Evolutionary conservation across 495 filamentous ascomycete genomes (phyloP).

Genomic region (Platismatia glauca): DNA sequence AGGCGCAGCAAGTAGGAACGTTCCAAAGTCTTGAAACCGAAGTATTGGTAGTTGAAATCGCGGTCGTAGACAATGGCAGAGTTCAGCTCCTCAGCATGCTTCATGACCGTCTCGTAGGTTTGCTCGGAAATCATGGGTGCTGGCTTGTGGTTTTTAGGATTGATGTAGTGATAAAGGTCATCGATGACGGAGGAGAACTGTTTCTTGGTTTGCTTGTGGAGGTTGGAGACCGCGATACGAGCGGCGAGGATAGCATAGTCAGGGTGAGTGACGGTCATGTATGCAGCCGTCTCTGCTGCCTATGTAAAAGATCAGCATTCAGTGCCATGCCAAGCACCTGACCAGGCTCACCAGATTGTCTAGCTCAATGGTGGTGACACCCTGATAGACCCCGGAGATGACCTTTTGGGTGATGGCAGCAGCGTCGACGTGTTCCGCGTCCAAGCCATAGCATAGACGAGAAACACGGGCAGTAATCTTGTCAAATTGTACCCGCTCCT

Average conservation of each 20-base stretch:
- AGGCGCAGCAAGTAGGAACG: slow-evolving; percentile 92
- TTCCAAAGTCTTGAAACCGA: slow-evolving; percentile 98
- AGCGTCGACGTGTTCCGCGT: slow-evolving; percentile 92
- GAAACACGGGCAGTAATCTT: slow-evolving; percentile 99
- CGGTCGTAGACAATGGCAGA: slow-evolving; percentile 98
- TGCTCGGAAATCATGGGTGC: slow-evolving; percentile 90
- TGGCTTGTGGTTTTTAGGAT: slow-evolving; percentile 77
- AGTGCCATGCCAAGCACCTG: not conserved
- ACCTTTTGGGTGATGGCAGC: slow-evolving; percentile 98
- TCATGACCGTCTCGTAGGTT: slow-evolving; percentile 85
- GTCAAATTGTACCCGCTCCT: slow-evolving; percentile 99
- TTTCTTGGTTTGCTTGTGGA: slow-evolving; percentile 99
- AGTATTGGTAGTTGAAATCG: slow-evolving; percentile 99
- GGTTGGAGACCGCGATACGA: slow-evolving; percentile 96
- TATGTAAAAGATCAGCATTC: slow-evolving; percentile 30
- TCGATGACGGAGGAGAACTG: slow-evolving; percentile 90
- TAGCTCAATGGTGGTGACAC: slow-evolving; percentile 89
- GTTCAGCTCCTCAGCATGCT: slow-evolving; percentile 91
- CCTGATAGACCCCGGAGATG: slow-evolving; percentile 98
- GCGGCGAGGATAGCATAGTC: slow-evolving; percentile 98
- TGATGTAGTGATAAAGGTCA: slow-evolving; percentile 92
- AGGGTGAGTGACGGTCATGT: slow-evolving; percentile 99
- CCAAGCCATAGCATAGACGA: slow-evolving; percentile 91
- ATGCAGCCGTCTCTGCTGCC: slow-evolving; percentile 97
- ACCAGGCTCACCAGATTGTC: slow-evolving; percentile 70